Base-by-base conservation (phyloP, 108 stramenopile genomes). In the Nitzschia sp. region DNA sequence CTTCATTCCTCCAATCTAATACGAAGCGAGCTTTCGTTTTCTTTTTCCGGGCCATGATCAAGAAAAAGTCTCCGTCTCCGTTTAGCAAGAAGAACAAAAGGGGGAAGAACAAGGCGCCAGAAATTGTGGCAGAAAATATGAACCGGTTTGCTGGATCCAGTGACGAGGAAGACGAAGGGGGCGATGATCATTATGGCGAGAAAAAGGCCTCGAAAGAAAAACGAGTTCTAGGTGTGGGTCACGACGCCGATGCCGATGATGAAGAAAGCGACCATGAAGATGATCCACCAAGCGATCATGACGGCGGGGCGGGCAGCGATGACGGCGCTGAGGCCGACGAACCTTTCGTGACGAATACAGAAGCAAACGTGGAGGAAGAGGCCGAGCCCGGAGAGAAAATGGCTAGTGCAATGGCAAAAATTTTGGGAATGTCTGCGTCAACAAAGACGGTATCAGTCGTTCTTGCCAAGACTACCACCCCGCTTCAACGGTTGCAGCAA, bases 91-190 rank as follows among this genome's bases (percentile, higher is more conserved):
- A 42, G 15, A 51, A 51, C 49, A 51, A 4, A 51, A 51, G n/a
- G 13, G 49, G 49, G 49, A 51, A 51, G 21, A 51, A 51, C 4
- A 19, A 4, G n/a, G 49, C 17, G 4, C 49, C 19, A 3, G 66
- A 63, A 25, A 17, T 70, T 32, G 64, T 53, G 1, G 63, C 64
- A 31, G 62, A 72, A 26, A 74, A 91, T 62, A 63, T 93, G 49
- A 77, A 91, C 77, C 86, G 90, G 36, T 94, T 94, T 64, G 93
- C 93, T 35, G 93, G 93, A 26, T 94, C 93, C 1, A 91, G 90
- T 70, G 92, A 91, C 33, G 89, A 91, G 72, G 89, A 85, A 42
- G 81, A 59, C 46, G 79, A 64, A 32, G 49, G 21, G 4, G 18
- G 21, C 21, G 17, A 23, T 19, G 17, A 9, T 4, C 13, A 51